A percentile compares a stretch with the other conserved stretches of the same genome.
These are phyloP conservation scores for Flaveria sonorensis DNA, from an alignment of 129 eudicot species.

Conservation along the genomic window DNA sequence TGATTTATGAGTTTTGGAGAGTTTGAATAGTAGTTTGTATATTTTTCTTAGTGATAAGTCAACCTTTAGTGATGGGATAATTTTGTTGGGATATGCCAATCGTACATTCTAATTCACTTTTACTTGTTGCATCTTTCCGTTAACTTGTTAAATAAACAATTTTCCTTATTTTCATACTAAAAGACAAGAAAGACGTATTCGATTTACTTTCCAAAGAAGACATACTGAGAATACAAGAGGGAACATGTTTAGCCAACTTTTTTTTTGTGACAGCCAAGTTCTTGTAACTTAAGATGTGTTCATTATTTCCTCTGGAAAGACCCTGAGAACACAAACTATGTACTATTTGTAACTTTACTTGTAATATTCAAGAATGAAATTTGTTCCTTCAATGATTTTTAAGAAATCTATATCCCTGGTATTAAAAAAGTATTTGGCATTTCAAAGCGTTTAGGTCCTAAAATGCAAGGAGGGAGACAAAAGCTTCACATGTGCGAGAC, in stretches of 20 bases:
- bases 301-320: neutral
- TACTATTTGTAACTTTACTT: neutral
- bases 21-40: constrained; percentile 13
- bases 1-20: constrained; percentile 5
- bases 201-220: too few relatives aligned
- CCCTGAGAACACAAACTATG: neutral
- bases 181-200: too few relatives aligned
- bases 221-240: too few relatives aligned
- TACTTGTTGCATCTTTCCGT: too few relatives aligned
- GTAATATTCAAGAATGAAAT: neutral
- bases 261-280: neutral
- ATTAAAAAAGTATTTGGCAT: neutral
- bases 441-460: neutral
- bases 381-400: neutral
- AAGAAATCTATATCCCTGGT: neutral
- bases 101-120: too few relatives aligned
- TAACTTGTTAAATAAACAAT: too few relatives aligned
- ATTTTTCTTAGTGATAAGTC: neutral
- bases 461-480: neutral
- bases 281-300: neutral
- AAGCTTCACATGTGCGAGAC: neutral
- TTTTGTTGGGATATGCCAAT: too few relatives aligned
- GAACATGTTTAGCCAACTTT: too few relatives aligned
- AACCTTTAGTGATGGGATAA: neutral
- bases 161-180: too few relatives aligned